Base-by-base conservation (phyloP, 148 eudicot species). In the Salicornia ramosissima region DNA sequence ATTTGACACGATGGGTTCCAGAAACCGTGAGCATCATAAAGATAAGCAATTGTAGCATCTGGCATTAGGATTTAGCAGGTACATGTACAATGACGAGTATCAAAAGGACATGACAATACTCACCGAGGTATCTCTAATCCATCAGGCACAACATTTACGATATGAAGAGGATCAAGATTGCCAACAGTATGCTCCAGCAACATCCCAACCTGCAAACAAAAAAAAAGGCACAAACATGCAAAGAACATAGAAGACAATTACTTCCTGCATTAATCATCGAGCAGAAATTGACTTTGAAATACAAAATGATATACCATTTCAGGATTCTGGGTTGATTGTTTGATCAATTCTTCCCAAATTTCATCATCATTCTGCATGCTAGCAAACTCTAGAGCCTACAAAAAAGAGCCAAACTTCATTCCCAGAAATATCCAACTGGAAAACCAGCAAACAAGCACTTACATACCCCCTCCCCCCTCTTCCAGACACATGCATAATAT, bases 111-210 rank as follows among this genome's bases (percentile, higher is more conserved):
- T 22, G 51, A 24, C 42, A 72, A 40, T 33, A 82, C 90, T 85
- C 29, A 93, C 98, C 98, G 83, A 77, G 98, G 98, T 74, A 93
- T 93, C 71, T 93, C 96, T 79, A 93, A 68, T 55, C 96, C 98
- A 77, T 90, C 83, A 29, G 98, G 98, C 59, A 93, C 93, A 82
- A 82, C 88, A 79, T 90, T 90, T 75, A 93, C 98, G 52, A 93
- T 93, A 75, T 90, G 87, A 33, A 93, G 85, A 55, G 96, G 98
- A 79, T 93, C 98, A 61, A 93, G 95, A 76, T 93, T 88, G 67
- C 96, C 98, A 57, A 93, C 98, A 64, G 96, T 93, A 80, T 93
- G 95, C 87, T 93, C 98, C 78, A 93, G 79, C 75, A 93, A 79
- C 80, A 86, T 86, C 19, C 98, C 98, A 25, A 93, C 88, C 98